Evolutionary conservation across 208 protist genomes (phyloP).

Genomic region (Trypanosomatidae sp.): DNA sequence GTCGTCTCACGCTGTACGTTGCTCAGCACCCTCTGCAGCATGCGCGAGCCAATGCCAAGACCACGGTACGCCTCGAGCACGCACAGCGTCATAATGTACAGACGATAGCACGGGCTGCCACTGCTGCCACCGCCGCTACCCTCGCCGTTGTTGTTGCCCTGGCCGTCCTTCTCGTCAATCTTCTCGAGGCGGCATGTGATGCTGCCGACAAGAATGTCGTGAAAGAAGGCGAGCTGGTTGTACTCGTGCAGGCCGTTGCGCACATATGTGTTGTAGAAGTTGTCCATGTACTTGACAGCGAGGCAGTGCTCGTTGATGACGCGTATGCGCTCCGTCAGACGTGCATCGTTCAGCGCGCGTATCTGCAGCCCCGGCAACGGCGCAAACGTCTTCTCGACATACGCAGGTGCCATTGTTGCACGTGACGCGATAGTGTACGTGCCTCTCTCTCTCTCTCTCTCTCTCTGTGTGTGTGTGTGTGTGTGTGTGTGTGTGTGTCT

Average conservation of each 20-base stretch:
- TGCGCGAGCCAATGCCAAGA: constrained; percentile 62
- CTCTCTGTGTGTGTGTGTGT: not conserved
- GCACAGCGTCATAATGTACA: constrained; percentile 92
- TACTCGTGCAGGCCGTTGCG: constrained; percentile 32
- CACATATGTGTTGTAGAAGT: constrained; percentile 75
- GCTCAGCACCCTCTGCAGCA: constrained; percentile 45
- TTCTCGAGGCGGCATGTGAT: constrained; percentile 83
- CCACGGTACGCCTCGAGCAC: constrained; percentile 86
- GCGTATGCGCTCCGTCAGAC: constrained; percentile 61
- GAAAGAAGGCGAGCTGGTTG: constrained; percentile 75
- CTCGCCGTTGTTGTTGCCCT: too few species aligned
- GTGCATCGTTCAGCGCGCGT: constrained; percentile 35
- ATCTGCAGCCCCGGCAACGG: constrained; percentile 55
- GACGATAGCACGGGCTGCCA: constrained; percentile 7
- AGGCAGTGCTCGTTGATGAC: constrained; percentile 71
- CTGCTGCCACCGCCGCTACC: too few species aligned
- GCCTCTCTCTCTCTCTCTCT: not conserved
- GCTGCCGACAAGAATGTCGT: constrained; percentile 86
- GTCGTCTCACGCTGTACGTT: constrained; percentile 38
- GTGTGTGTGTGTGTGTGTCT: not conserved
- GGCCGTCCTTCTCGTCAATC: constrained; percentile 23
- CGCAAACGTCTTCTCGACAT: constrained; percentile 7
- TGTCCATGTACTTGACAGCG: constrained; percentile 66
- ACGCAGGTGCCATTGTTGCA: not conserved
- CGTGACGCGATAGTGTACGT: too few species aligned